Evolutionary conservation across 441 rosid genomes (phyloP).

Genomic region (Breynia disticha): DNA sequence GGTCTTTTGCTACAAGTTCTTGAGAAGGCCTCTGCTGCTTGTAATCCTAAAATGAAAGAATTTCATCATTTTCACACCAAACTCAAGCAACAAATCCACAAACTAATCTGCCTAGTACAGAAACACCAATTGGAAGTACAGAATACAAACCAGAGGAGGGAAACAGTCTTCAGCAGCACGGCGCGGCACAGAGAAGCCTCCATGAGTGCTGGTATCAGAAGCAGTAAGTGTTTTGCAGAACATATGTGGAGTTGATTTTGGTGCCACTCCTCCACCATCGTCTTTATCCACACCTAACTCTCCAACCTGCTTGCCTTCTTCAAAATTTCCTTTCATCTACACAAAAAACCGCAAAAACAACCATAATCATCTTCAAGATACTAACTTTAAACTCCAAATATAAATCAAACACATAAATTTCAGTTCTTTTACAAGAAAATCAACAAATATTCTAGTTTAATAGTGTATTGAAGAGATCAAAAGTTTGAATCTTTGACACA

Average conservation of each 20-base stretch:
- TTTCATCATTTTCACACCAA: slow-evolving; percentile 13
- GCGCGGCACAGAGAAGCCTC: slow-evolving; percentile 88
- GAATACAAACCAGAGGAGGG: slow-evolving; percentile 55
- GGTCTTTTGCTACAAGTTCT: slow-evolving; percentile 86
- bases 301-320: slow-evolving; percentile 39
- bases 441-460: too few species aligned
- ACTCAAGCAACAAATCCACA: slow-evolving; percentile 5
- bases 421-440: background rate
- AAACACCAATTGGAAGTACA: slow-evolving; percentile 8
- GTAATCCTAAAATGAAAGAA: slow-evolving; percentile 49
- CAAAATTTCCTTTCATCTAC: slow-evolving; percentile 43
- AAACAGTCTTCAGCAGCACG: slow-evolving; percentile 92
- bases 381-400: slow-evolving; percentile 11
- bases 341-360: slow-evolving; percentile 13
- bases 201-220: slow-evolving; percentile 96
- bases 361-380: slow-evolving; percentile 14
- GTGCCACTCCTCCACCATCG: slow-evolving; percentile 40
- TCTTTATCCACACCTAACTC: slow-evolving; percentile 45
- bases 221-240: slow-evolving; percentile 91
- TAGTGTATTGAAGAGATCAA: too few species aligned
- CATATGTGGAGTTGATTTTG: slow-evolving; percentile 73
- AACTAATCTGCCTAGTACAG: slow-evolving; percentile 1
- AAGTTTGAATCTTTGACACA: too few species aligned
- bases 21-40: slow-evolving; percentile 90
- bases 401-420: slow-evolving; percentile 1